Percentiles rank a stretch among this genome's conserved stretches.
phyloP scores from a whole-genome alignment of 2,329 filamentous ascomycete species.

The Arthrobotrys entomopaga region DNA sequence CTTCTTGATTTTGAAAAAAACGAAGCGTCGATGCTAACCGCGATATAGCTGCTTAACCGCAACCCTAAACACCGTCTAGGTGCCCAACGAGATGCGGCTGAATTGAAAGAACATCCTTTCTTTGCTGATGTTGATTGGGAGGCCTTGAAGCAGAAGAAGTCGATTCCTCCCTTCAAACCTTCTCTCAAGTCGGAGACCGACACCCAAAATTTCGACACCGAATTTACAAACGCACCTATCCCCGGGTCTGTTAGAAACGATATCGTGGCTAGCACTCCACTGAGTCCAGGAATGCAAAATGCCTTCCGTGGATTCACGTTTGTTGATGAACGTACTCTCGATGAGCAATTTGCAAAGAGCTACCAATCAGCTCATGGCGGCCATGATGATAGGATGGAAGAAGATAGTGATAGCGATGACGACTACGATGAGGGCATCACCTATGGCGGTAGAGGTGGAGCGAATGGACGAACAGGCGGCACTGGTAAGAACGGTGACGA shows the following conservation, averaged over 20 bases:
- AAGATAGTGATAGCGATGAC: conserved; percentile 58
- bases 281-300: conserved; percentile 94
- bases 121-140: conserved; percentile 95
- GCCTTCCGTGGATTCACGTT: conserved; percentile 99
- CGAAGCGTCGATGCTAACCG: conserved; percentile 11
- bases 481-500: conserved; percentile 70
- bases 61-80: conserved; percentile 96
- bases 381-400: conserved; percentile 70
- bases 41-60: conserved; percentile 77
- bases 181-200: conserved; percentile 96
- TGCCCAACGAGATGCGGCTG: conserved; percentile 88
- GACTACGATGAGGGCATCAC: conserved; percentile 63
- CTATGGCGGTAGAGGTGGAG: conserved; percentile 64
- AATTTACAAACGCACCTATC: conserved; percentile 94
- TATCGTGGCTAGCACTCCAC: conserved; percentile 86
- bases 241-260: conserved; percentile 81
- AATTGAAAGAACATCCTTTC: conserved; percentile 93
- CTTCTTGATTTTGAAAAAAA: neutral
- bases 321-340: conserved; percentile 95
- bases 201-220: conserved; percentile 97
- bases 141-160: conserved; percentile 84
- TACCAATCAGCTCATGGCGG: conserved; percentile 64
- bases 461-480: conserved; percentile 73
- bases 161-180: conserved; percentile 96
- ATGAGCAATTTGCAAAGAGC: conserved; percentile 81